These are phyloP conservation scores for Aspergillus caelatus DNA, from an alignment of 2,329 filamentous ascomycete genomes.

Conservation along the genomic window DNA sequence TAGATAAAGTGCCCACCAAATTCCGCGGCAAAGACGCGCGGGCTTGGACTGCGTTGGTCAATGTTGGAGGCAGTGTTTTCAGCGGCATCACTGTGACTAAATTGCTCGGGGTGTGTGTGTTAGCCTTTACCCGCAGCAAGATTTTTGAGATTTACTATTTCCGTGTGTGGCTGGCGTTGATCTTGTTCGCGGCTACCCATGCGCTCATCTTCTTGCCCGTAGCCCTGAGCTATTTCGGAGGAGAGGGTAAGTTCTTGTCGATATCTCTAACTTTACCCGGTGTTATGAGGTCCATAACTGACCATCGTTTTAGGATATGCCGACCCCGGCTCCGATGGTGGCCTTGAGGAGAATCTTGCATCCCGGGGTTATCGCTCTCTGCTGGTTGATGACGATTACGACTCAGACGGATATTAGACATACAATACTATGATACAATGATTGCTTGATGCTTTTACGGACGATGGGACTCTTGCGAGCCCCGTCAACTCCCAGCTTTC, in stretches of 20 bases:
- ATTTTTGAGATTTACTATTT: constrained; percentile 99
- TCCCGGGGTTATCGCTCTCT: constrained; percentile 76
- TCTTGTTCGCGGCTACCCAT: constrained; percentile 85
- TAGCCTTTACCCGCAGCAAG: constrained; percentile 94
- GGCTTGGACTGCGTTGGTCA: constrained; percentile 90
- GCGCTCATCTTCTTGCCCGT: constrained; percentile 91
- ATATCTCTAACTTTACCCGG: background rate
- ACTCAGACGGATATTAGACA: constrained; percentile 66
- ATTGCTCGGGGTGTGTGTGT: constrained; percentile 83
- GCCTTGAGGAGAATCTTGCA: constrained; percentile 85
- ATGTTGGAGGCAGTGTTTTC: constrained; percentile 92
- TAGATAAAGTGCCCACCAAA: constrained; percentile 76
- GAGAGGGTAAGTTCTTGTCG: constrained; percentile 60
- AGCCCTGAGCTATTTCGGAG: constrained; percentile 80
- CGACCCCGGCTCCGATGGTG: constrained; percentile 83
- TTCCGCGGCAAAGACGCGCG: constrained; percentile 83
- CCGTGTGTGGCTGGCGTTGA: constrained; percentile 89
- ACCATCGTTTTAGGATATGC: constrained; percentile 64
- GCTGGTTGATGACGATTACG: constrained; percentile 73
- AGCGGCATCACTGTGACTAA: constrained; percentile 97
- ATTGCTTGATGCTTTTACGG: background rate
- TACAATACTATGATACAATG: background rate
- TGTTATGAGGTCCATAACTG: constrained; percentile 9
- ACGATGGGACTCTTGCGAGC: background rate
- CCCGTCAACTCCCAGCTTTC: background rate